These are phyloP conservation scores for Penicillium sp. DNA, from an alignment of 2,329 filamentous ascomycete genomes.

Conservation along the genomic window DNA sequence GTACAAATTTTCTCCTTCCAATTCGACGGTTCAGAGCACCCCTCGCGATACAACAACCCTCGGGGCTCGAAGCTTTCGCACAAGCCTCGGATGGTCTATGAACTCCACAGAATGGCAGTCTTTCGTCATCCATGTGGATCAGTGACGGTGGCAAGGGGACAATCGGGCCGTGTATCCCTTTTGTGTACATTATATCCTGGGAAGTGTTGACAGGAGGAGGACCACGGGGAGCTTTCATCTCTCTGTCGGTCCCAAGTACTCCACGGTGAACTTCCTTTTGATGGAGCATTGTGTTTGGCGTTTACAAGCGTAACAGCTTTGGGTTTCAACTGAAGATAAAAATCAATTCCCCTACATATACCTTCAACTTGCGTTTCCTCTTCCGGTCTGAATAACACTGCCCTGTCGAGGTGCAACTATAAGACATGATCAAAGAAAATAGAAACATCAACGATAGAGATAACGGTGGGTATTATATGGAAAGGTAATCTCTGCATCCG, in stretches of 20 bases:
- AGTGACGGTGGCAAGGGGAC: background rate
- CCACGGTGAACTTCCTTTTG: constrained; percentile 18
- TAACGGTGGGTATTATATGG: background rate
- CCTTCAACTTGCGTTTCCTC: no score
- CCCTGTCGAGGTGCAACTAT: no score
- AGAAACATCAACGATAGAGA: background rate
- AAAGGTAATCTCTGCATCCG: background rate
- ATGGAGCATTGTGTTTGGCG: constrained; percentile 32
- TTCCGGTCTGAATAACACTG: no score
- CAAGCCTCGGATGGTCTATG: background rate
- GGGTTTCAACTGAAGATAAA: constrained; percentile 28
- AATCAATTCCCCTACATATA: constrained; percentile 14
- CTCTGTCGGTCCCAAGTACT: constrained; percentile 14
- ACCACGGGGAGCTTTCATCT: constrained; percentile 4
- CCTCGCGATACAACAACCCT: background rate
- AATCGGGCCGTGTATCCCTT: constrained; percentile 14
- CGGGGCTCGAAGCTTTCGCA: background rate
- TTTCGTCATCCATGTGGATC: background rate
- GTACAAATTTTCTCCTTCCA: background rate
- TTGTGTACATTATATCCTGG: constrained; percentile 31
- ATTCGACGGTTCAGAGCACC: background rate
- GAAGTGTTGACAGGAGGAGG: constrained; percentile 11
- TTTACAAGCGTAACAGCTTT: constrained; percentile 28
- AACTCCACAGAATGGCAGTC: background rate
- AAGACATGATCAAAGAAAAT: no score